A percentile compares a stretch with the other conserved stretches of the same genome.
Evolutionary conservation across 2,329 filamentous ascomycete genomes (phyloP).

Genomic region (Geoglossum cookeanum): DNA sequence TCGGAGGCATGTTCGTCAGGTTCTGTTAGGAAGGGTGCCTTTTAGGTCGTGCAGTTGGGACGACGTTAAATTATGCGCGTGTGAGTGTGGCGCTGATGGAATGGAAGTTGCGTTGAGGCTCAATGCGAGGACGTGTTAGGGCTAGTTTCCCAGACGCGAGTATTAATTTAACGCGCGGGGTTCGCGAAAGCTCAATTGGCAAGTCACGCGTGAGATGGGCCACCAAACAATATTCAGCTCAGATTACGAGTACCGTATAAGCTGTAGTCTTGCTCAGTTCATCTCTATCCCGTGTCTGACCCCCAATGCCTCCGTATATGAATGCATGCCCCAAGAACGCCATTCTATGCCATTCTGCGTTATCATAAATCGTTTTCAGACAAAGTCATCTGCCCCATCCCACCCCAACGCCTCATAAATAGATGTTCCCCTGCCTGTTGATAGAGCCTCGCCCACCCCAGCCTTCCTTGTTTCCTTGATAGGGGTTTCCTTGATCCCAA

Average conservation of each 20-base stretch:
- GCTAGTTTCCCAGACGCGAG: background rate
- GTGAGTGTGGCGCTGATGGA: background rate
- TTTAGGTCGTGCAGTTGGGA: background rate
- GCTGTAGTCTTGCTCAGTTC: background rate
- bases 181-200: slow-evolving; percentile 2
- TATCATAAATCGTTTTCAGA: slow-evolving; percentile 9
- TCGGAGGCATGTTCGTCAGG: slow-evolving; percentile 29
- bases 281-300: background rate
- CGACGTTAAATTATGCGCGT: background rate
- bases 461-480: background rate
- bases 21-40: background rate
- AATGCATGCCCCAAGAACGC: background rate
- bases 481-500: background rate
- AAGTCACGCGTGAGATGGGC: background rate
- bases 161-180: slow-evolving; percentile 2
- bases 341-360: background rate
- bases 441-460: background rate
- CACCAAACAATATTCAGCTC: background rate
- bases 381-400: slow-evolving; percentile 21
- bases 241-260: background rate
- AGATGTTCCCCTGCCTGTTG: slow-evolving; percentile 9
- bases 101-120: background rate
- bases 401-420: slow-evolving; percentile 26
- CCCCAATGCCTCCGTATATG: background rate
- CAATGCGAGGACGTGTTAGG: background rate